A percentile compares a stretch with the other conserved stretches of the same genome.
Conservation (phyloP, 2,329 filamentous ascomycete genomes). For the Teratosphaeria destructans region DNA sequence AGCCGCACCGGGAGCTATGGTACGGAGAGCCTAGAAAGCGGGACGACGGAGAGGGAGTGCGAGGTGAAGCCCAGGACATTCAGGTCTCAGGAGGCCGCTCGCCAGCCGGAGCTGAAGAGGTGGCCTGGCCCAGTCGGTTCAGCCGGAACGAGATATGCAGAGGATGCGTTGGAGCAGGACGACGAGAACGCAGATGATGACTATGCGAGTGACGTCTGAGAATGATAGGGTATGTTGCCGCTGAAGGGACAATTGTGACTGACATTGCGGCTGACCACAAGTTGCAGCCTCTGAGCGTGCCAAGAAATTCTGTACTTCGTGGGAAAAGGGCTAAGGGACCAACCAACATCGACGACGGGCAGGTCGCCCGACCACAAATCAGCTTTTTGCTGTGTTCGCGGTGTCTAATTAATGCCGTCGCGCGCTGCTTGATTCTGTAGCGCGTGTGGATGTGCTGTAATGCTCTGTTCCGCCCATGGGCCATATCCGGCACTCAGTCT, state of each 20-base stretch:
- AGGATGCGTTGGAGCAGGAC: not conserved
- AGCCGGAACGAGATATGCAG: not conserved
- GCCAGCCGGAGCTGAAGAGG: not conserved
- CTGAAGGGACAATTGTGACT: too few relatives aligned
- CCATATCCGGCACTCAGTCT: slow-evolving; percentile 5
- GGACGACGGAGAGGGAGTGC: not conserved
- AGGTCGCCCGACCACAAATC: too few relatives aligned
- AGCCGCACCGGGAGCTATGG: not conserved
- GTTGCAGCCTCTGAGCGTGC: not conserved
- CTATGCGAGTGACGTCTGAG: not conserved
- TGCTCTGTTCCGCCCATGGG: too few relatives aligned
- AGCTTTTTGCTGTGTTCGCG: not conserved
- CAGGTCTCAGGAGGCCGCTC: not conserved
- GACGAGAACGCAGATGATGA: not conserved
- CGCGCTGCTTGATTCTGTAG: too few relatives aligned
- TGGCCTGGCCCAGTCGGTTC: not conserved
- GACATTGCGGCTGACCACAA: not conserved
- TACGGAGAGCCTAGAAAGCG: not conserved
- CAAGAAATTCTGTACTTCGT: too few relatives aligned
- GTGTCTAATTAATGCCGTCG: not conserved
- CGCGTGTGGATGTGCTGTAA: too few relatives aligned
- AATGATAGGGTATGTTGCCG: too few relatives aligned
- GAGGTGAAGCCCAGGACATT: not conserved
- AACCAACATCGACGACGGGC: too few relatives aligned
- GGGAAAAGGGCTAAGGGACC: too few relatives aligned